Evolutionary conservation across 257 asterid species (phyloP).

Genomic region (Solanum sparsipilum): DNA sequence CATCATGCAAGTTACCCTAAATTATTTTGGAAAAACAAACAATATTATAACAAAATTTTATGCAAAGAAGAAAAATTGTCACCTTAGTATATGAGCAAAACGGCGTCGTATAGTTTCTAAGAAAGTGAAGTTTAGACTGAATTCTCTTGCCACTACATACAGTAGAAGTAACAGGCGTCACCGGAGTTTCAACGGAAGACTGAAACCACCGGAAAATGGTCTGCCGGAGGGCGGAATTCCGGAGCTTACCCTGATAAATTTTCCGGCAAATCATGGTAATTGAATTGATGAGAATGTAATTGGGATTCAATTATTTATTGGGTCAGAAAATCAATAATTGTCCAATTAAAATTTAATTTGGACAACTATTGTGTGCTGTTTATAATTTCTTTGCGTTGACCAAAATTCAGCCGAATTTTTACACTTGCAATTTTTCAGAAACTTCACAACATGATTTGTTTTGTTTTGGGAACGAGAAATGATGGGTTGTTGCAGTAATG

Average conservation of each 20-base stretch:
- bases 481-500: neutral
- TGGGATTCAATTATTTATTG: neutral
- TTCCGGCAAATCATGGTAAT: constrained; percentile 45
- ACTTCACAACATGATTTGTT: neutral
- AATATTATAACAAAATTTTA: neutral
- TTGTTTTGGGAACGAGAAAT: neutral
- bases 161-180: constrained; percentile 5
- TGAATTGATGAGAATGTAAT: neutral
- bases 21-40: neutral
- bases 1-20: neutral
- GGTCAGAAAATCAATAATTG: neutral
- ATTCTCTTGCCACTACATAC: neutral
- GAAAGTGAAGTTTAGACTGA: constrained; percentile 11
- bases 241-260: constrained; percentile 22
- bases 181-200: constrained; percentile 21
- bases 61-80: neutral
- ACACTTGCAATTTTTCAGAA: neutral
- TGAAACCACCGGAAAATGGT: constrained; percentile 22
- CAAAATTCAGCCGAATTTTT: neutral
- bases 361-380: neutral
- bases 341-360: neutral
- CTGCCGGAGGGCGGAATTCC: constrained; percentile 29
- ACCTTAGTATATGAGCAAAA: constrained; percentile 7
- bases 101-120: constrained; percentile 13
- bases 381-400: neutral